Evolutionary conservation across 2,329 filamentous ascomycete genomes (phyloP).

Genomic region (Amylocarpus encephaloides): DNA sequence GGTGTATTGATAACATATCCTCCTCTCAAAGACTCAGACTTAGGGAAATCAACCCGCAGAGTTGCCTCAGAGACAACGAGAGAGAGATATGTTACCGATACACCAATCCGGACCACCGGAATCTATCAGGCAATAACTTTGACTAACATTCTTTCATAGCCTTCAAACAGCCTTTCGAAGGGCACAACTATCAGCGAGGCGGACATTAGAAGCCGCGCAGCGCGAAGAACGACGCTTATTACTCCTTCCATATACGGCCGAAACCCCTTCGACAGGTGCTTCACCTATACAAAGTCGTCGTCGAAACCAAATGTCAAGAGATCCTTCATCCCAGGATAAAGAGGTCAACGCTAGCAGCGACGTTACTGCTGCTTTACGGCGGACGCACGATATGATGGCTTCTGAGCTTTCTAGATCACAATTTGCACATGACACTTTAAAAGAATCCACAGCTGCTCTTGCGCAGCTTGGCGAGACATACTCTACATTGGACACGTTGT

Average conservation of each 20-base stretch:
- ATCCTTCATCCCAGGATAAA: conserved; percentile 57
- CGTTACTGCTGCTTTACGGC: conserved; percentile 75
- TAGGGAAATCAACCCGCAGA: too few relatives aligned
- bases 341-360: conserved; percentile 70
- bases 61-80: too few relatives aligned
- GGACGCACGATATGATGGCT: conserved; percentile 82
- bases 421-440: conserved; percentile 84
- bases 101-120: background rate
- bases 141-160: conserved; percentile 6
- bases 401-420: conserved; percentile 78
- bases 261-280: conserved; percentile 14
- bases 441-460: conserved; percentile 78
- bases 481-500: conserved; percentile 67
- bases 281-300: conserved; percentile 32
- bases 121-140: background rate
- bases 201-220: conserved; percentile 66
- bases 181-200: conserved; percentile 74
- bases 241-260: conserved; percentile 51
- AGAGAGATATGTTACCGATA: too few relatives aligned
- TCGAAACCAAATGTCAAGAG: conserved; percentile 8
- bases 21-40: too few relatives aligned
- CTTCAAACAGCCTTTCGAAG: conserved; percentile 60
- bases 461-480: conserved; percentile 76
- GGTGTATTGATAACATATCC: too few relatives aligned
- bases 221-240: conserved; percentile 71